Evolutionary conservation across 768 basidiomycete species (phyloP), one percentile per base, ranked within the genome.

Genomic region (Calocera viscosa): DNA sequence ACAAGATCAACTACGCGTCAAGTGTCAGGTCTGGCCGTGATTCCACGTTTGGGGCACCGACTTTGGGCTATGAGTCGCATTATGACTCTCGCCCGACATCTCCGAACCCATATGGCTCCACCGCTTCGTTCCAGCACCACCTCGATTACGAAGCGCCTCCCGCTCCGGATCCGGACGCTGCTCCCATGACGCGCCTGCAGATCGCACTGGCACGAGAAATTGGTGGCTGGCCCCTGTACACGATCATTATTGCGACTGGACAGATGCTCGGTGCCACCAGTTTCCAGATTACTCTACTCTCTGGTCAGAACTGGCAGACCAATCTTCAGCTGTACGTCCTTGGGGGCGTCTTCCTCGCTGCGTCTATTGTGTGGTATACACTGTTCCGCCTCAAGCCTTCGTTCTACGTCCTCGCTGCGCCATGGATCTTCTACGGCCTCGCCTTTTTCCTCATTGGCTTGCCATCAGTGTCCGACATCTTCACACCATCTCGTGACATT

Each of bases 371-470:
- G 63, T 96, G 94, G 94, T 95, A 94, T 77, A 82, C 85, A 7
- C 78, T 95, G 73, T 96, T 95, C 83, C 82, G 94, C 69, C 78
- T 88, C 68, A 91, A 84, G 76, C 94, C 94, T 1, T 93, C 94
- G 1, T 81, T 94, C 69, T 94, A 90, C 72, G 87, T 91, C 68
- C 80, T 96, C 49, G 85, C 92, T 14, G 75, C 84, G 10, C 94
- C 94, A 34, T 96, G 94, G 94, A 72, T 94, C 28, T 91, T 94
- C 82, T 96, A 91, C 75, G 90, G 85, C 41, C 75, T 91, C 24
- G 93, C 91, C 0, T 96, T 96, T 82, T 87, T 95, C 80, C 73
- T 95, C 72, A 94, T 96, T 69, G 93, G 88, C 63, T 77, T 96
- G 11, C 94, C 94, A 1, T 91, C 92, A 0, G 76, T 95, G 40